Conservation (phyloP, 2,329 filamentous ascomycete genomes). For the Penicillium sp. region DNA sequence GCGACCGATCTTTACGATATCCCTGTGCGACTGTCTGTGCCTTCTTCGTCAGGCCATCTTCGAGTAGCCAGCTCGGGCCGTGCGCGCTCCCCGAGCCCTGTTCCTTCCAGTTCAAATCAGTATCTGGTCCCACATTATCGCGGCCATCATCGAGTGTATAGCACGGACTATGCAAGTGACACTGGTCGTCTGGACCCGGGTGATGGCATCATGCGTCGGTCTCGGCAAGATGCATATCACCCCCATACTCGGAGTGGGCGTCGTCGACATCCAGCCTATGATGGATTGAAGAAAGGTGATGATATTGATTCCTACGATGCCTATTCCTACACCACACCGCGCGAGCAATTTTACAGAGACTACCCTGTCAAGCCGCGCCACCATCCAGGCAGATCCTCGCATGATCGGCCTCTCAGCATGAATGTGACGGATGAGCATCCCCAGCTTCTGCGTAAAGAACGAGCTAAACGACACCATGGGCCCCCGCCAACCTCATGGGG, state of each 20-base stretch:
- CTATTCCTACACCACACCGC: slow-evolving; percentile 46
- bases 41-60: slow-evolving; percentile 19
- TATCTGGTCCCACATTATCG: slow-evolving; percentile 33
- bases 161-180: slow-evolving; percentile 36
- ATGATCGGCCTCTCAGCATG: slow-evolving; percentile 38
- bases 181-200: slow-evolving; percentile 27
- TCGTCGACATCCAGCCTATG: slow-evolving; percentile 28
- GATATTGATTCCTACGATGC: slow-evolving; percentile 41
- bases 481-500: slow-evolving; percentile 39
- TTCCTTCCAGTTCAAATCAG: slow-evolving; percentile 29
- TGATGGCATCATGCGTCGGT: slow-evolving; percentile 20
- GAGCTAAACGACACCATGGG: slow-evolving; percentile 23
- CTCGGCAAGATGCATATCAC: slow-evolving; percentile 21
- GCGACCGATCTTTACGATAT: slow-evolving; percentile 25
- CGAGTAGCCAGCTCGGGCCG: slow-evolving; percentile 27
- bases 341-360: slow-evolving; percentile 46
- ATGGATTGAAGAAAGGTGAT: slow-evolving; percentile 29
- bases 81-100: slow-evolving; percentile 32
- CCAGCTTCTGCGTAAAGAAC: slow-evolving; percentile 27
- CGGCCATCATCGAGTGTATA: slow-evolving; percentile 30
- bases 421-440: slow-evolving; percentile 34
- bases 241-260: slow-evolving; percentile 22
- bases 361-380: slow-evolving; percentile 36
- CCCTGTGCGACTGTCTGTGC: slow-evolving; percentile 27
- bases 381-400: slow-evolving; percentile 21